Conservation (phyloP, 441 rosid genomes). For the Metrosideros polymorpha region DNA sequence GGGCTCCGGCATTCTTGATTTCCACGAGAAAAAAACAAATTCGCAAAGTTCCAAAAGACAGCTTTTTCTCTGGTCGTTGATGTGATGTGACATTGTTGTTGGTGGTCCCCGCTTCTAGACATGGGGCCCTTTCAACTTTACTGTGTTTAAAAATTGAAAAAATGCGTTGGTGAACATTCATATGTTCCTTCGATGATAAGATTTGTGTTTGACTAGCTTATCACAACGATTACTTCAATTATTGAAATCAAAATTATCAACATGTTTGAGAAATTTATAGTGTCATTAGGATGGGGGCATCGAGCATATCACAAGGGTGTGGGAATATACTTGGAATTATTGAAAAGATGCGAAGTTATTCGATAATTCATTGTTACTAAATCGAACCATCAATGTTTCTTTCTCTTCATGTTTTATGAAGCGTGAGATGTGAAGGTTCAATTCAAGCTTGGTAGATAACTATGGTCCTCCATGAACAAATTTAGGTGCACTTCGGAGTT, state of each 20-base stretch:
- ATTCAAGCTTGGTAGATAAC: neutral
- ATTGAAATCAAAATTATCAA: too few species aligned
- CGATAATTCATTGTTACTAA: neutral
- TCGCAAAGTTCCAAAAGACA: neutral
- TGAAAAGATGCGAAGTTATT: neutral
- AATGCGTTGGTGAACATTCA: neutral
- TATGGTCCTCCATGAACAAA: neutral
- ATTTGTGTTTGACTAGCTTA: neutral
- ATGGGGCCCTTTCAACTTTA: neutral
- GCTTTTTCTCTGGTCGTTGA: neutral
- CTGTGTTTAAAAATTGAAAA: neutral
- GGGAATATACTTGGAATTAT: neutral
- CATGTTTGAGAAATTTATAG: neutral
- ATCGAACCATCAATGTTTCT: neutral
- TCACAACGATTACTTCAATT: neutral
- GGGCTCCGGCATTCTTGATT: neutral
- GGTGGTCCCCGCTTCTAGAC: neutral
- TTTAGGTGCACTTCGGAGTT: neutral
- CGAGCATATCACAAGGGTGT: neutral
- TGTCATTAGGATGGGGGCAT: neutral
- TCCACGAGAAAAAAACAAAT: neutral
- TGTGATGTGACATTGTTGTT: neutral
- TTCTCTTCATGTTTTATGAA: neutral
- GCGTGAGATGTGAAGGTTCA: neutral
- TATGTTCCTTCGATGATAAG: neutral